phyloP scores from a whole-genome alignment of 2,329 filamentous ascomycete species.

The Ilyonectria mors-panacis region DNA sequence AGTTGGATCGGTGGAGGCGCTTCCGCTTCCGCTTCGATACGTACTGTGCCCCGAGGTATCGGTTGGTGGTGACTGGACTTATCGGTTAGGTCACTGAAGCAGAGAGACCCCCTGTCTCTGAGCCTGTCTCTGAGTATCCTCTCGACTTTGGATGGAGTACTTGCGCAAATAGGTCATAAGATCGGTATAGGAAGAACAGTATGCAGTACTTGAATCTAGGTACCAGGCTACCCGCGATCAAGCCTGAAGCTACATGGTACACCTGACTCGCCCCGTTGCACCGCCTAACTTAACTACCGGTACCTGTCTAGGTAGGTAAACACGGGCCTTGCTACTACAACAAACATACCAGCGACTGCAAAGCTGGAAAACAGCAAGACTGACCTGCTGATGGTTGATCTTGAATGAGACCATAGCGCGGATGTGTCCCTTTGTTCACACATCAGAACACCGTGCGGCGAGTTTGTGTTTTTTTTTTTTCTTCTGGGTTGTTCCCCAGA shows the following conservation, averaged over 20 bases:
- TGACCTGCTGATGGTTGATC: not conserved
- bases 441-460: not conserved
- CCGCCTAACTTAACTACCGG: not conserved
- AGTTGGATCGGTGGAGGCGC: conserved; percentile 41
- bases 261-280: conserved; percentile 14
- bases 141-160: not conserved
- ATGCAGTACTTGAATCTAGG: not conserved
- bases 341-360: not conserved
- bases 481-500: no score
- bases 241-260: conserved; percentile 8
- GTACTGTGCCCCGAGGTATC: not conserved
- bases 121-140: not conserved
- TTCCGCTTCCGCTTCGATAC: conserved; percentile 33
- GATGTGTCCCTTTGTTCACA: not conserved
- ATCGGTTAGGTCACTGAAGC: not conserved
- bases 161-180: not conserved
- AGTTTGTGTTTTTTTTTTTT: not conserved
- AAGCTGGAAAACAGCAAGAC: not conserved
- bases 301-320: no score
- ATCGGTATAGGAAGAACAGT: not conserved
- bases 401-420: not conserved
- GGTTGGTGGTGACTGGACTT: not conserved
- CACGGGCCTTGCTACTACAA: not conserved
- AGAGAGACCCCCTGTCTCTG: not conserved
- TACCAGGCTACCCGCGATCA: not conserved